Base-by-base conservation (phyloP, 331 rosid species). In the Cydonia oblonga region DNA sequence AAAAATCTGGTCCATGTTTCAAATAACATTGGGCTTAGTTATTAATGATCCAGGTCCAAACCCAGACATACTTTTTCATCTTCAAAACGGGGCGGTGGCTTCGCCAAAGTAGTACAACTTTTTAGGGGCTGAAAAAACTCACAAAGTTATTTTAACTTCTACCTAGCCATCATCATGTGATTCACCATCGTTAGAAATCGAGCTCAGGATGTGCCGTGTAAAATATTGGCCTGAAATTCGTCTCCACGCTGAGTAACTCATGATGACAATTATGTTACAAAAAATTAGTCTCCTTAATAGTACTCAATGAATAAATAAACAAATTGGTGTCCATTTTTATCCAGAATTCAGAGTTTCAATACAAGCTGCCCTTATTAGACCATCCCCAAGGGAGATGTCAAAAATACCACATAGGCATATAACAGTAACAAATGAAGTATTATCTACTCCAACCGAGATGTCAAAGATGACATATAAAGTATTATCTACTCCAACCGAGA, bases 171-270 rank as follows among this genome's bases (percentile, higher is more conserved):
- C 44, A 38, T 38, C 5, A 0, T 40, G 0, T 40, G 15, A 40
- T 40, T 40, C 5, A 40, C 46, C 1, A 40, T 5, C 0, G 4
- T 0, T 0, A 40, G 0, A 0, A 40, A 40, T 40, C 46, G 5
- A 40, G 11, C 15, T 5, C 15, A 40, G 2, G 0, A 40, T 40
- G 5, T 40, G 15, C 5, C 0, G 0, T 11, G 46, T 40, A 40
- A 14, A 40, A 11, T 40, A 40, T 0, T 0, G 15, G 2, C 0
- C 5, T 40, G 0, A 0, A 40, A 40, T 40, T 40, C 5, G 1
- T 40, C 15, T 40, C 5, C 5, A 40, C 15, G 2, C 0, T 40
- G 0, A 40, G 46, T 40, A 40, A 11, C 15, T 14, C 46, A 38
- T 38, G 42, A 38, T 38, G 13, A 38, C 13, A 40, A 40, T 11